Evolutionary conservation across 805 yeast genomes (phyloP).

Genomic region (Monosporozyma aerobia): DNA sequence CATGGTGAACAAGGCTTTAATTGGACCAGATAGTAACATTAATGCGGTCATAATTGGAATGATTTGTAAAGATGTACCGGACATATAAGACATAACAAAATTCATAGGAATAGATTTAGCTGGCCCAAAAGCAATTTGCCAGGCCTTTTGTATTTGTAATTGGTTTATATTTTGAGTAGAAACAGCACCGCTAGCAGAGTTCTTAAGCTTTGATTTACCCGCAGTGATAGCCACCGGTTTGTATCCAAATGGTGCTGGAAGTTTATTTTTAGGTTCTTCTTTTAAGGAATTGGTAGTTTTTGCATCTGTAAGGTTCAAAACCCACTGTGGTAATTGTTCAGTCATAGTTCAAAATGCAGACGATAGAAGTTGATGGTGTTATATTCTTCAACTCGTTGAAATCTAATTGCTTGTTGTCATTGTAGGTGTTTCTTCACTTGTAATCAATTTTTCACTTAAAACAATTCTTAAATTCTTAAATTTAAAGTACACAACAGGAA

Average conservation of each 20-base stretch:
- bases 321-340: conserved; percentile 12
- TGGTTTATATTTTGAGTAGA: conserved; percentile 3
- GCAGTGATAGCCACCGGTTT: conserved; percentile 3
- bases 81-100: conserved; percentile 80
- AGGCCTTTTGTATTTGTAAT: conserved; percentile 49
- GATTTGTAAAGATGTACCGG: conserved; percentile 82
- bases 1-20: conserved; percentile 58
- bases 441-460: not conserved
- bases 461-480: not conserved
- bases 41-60: conserved; percentile 86
- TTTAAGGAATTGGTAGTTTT: not conserved
- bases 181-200: not conserved
- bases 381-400: not conserved
- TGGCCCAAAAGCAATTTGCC: conserved; percentile 80
- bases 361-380: not conserved
- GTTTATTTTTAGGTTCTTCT: conserved; percentile 4
- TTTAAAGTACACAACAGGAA: not conserved
- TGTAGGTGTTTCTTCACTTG: not conserved
- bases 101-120: conserved; percentile 88
- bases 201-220: not conserved
- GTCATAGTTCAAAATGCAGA: not conserved
- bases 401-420: not conserved
- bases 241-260: conserved; percentile 25
- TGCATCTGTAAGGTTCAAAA: conserved; percentile 8
- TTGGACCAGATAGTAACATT: conserved; percentile 70